Base-by-base conservation (phyloP, 768 basidiomycete genomes). In the Pholiota molesta region DNA sequence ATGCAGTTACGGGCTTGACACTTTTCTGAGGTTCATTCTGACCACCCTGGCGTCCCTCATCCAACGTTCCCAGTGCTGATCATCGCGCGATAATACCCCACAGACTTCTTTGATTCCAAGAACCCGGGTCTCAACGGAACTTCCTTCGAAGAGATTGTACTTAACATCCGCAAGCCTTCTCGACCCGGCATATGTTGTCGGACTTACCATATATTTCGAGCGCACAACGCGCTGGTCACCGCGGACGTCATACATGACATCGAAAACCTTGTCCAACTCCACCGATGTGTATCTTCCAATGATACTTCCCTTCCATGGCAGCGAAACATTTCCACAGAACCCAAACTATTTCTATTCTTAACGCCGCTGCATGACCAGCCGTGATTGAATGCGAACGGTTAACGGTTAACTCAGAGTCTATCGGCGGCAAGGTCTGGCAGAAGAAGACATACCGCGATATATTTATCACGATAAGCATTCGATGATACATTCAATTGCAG, bases 161-260 rank as follows among this genome's bases (percentile, higher is more conserved):
- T n/a, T n/a, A n/a, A 16, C 35, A 31, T 37, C 13, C 35, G 35
- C 35, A 26, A 49, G 47, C 23, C n/a, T 49, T 49, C 23, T 49
- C 47, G 47, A 23, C 47, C 42, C 42, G 19, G 19, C 19, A 9
- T 55, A 40, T 42, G 16, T 26, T 29, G 28, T 56, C 47, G 19
- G 47, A 21, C 19, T 23, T 49, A 49, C 5, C 42, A 21, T 55
- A 39, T 31, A 11, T 56, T 28, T 35, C 21, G 33, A 40, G 26
- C 37, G 29, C 35, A 21, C 54, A 19, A 16, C 23, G 47, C 6
- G 47, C 47, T 11, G 39, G 28, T 56, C 37, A 56, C 55, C 55
- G 55, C 55, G 55, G 55, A 56, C 39, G 55, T 56, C 39, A 56
- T 56, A 26, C 19, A 17, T 28, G n/a, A 23, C 37, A 56, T 16